Evolutionary conservation across 2,329 filamentous ascomycete species (phyloP), one percentile per base, ranked within the genome.

Genomic region (Trichoderma arundinaceum): DNA sequence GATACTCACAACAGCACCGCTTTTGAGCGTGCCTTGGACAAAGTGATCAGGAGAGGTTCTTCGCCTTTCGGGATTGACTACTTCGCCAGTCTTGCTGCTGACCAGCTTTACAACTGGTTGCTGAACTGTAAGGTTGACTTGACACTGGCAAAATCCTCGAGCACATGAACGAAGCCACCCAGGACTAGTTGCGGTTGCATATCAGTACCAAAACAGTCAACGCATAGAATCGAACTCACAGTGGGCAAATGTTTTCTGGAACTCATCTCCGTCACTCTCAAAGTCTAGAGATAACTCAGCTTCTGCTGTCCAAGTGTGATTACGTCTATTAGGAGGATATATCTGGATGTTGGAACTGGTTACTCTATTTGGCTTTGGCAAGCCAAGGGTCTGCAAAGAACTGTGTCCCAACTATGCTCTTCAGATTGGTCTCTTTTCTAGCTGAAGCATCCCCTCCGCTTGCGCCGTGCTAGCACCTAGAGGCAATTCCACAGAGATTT

Each of bases 401-500:
- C 70, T 87, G 84, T 2, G 84, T 66, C 0, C 82, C 82, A 0
- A 86, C 77, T 4, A 82, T 74, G 2, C 76, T 81, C 53, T 74
- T 73, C 13, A 74, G 72, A 2, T 77, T 72, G 7, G 75, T 72
- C 28, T 75, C 49, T 3, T 68, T 68, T 0, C 79, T 4, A 78
- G 48, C 0, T 69, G 69, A 0, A 75, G 72, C 69, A 86, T 71
- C 64, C 81, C 78, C n/a, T 73, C 68, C 0, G 78, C 80, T 2
- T 78, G 71, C 3, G 69, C 66, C 1, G 75, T 69, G 54, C 79
- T 78, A 13, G 78, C 71, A 0, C 79, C 81, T 0, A 86, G 75
- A 3, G 83, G 85, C 81, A 84, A 87, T 74, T 87, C 84, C 12
- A 85, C 77, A 66, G 77, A 86, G 0, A 83, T 77, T 0, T 77